phyloP scores from a whole-genome alignment of 75 land plant species.

The Adiantum capillusveneris region DNA sequence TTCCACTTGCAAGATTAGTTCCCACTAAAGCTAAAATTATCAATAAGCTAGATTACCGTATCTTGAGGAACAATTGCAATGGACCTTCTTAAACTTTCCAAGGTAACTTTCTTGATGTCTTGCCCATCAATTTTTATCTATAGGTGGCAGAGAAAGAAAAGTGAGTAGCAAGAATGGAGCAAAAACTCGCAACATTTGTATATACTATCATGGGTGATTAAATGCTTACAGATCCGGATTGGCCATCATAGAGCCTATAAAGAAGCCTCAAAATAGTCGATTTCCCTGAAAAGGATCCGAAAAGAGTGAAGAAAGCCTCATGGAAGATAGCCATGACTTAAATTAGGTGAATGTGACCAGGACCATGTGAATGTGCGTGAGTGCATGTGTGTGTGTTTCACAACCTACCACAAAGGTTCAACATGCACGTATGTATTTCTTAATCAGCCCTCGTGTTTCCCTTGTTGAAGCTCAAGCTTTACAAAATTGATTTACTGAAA shows the following conservation, averaged over 20 bases:
- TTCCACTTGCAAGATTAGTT: no score
- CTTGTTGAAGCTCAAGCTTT: no score
- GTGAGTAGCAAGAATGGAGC: neutral
- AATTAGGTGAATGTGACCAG: no score
- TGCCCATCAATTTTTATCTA: slow-evolving; percentile 89
- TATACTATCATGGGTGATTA: no score
- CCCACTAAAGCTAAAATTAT: neutral
- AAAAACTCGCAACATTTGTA: no score
- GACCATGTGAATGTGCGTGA: no score
- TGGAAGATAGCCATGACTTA: neutral
- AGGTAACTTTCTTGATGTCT: slow-evolving; percentile 65
- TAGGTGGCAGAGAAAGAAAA: neutral
- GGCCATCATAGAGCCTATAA: slow-evolving; percentile 77
- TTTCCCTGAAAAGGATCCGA: slow-evolving; percentile 50
- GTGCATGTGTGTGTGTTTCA: no score
- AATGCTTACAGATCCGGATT: slow-evolving; percentile 71
- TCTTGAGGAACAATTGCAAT: slow-evolving; percentile 98
- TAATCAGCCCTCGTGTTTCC: no score
- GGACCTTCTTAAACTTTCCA: slow-evolving; percentile 65
- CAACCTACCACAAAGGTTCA: no score
- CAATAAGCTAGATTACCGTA: slow-evolving; percentile 46
- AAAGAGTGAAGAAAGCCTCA: neutral
- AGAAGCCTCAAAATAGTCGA: slow-evolving; percentile 78
- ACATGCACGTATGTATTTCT: no score
- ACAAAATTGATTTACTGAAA: no score